These are phyloP conservation scores for Ceratorhiza oryzae-sativae DNA, from an alignment of 1,284 basidiomycete species.

Conservation along the genomic window DNA sequence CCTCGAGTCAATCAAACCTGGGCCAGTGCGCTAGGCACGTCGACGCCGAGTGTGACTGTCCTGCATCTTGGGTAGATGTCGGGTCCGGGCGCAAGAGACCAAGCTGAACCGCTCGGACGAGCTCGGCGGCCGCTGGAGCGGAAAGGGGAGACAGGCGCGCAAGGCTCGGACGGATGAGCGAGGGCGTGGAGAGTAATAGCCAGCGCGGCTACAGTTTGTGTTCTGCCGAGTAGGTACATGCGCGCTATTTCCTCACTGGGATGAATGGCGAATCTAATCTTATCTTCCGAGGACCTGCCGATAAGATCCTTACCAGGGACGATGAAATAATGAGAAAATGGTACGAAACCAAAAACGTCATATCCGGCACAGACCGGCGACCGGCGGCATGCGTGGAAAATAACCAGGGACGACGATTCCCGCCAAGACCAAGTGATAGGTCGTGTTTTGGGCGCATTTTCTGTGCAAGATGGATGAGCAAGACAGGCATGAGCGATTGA, in stretches of 20 bases:
- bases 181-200: neutral
- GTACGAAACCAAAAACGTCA: neutral
- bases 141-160: too few species aligned
- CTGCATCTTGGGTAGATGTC: neutral
- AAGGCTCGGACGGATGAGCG: neutral
- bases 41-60: neutral
- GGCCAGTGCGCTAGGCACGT: too few species aligned
- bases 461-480: neutral
- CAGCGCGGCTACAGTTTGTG: neutral
- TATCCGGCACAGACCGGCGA: neutral
- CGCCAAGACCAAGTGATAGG: too few species aligned
- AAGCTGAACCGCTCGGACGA: neutral
- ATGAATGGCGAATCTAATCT: constrained; percentile 1
- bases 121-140: too few species aligned
- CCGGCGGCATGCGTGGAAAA: neutral
- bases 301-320: neutral
- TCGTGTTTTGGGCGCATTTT: too few species aligned
- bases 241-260: neutral
- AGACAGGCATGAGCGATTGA: neutral
- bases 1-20: too few species aligned
- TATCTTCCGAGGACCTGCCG: neutral
- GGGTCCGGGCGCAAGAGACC: neutral
- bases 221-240: neutral
- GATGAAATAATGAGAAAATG: neutral
- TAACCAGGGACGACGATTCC: too few species aligned